These are phyloP conservation scores for Linanthus parryae DNA, from an alignment of 148 eudicot genomes.

Conservation along the genomic window DNA sequence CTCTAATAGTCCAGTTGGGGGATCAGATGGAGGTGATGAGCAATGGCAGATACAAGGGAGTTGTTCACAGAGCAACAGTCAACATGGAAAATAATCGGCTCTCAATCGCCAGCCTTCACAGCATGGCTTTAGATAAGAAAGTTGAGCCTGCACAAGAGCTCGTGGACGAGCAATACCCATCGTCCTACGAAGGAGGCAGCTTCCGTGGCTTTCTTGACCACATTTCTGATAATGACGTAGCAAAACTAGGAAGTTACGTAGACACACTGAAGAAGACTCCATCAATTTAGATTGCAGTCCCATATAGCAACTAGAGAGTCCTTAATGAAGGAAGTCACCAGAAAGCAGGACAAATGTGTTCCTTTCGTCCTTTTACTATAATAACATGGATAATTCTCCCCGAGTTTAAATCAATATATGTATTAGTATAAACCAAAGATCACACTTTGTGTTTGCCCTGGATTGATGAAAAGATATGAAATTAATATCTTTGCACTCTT, in stretches of 20 bases:
- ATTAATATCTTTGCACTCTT: no score
- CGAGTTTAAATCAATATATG: no score
- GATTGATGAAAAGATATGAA: no score
- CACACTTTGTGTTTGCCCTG: no score
- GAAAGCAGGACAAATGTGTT: no score
- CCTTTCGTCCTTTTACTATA: no score
- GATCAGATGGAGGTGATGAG: constrained; percentile 37
- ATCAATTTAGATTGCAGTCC: no score
- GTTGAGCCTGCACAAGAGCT: constrained; percentile 29
- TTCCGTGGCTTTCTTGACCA: constrained; percentile 28
- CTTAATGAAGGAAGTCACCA: no score
- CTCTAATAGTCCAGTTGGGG: constrained; percentile 26
- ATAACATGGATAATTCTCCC: no score
- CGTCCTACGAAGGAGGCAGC: constrained; percentile 27
- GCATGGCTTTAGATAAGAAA: constrained; percentile 22
- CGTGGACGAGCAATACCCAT: constrained; percentile 14
- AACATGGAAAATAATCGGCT: constrained; percentile 26
- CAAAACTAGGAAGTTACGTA: constrained; percentile 2
- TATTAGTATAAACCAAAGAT: no score
- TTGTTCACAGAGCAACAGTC: constrained; percentile 28
- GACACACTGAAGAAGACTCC: constrained; percentile 9
- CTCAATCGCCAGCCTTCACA: constrained; percentile 30
- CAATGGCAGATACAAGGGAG: constrained; percentile 37
- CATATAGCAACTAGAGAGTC: no score
- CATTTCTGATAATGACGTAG: constrained; percentile 19